Evolutionary conservation across 306 rosid genomes (phyloP).

Genomic region (Fragaria iinumae): DNA sequence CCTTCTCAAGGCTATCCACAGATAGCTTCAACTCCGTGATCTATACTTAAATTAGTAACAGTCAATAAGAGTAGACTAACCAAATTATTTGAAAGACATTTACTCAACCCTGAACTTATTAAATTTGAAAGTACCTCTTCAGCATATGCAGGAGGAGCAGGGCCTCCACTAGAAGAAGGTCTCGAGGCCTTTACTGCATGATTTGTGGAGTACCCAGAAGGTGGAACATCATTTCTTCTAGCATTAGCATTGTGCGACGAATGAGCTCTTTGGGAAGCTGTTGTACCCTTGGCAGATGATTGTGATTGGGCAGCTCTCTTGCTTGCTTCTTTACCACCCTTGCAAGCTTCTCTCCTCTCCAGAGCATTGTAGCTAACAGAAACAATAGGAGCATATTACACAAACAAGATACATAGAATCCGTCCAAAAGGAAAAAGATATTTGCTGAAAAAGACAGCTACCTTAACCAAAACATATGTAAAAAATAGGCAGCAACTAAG

Average conservation of each 20-base stretch:
- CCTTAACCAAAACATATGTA: background rate
- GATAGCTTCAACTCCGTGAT: conserved; percentile 84
- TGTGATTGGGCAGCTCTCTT: conserved; percentile 68
- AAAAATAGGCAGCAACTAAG: background rate
- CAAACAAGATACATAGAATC: background rate
- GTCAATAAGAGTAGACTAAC: background rate
- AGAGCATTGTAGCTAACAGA: conserved; percentile 66
- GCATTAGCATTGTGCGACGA: conserved; percentile 56
- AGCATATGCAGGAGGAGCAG: conserved; percentile 47
- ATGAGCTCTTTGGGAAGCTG: conserved; percentile 53
- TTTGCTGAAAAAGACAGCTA: background rate
- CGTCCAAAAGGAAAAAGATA: background rate
- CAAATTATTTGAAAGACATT: background rate
- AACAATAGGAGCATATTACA: conserved; percentile 1
- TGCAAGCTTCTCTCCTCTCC: conserved; percentile 81
- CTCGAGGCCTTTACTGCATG: conserved; percentile 45
- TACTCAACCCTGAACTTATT: background rate
- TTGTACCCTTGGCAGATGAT: conserved; percentile 51
- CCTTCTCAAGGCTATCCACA: conserved; percentile 95
- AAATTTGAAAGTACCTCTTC: conserved; percentile 52
- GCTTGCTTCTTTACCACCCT: conserved; percentile 76
- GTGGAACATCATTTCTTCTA: conserved; percentile 60
- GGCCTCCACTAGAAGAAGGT: conserved; percentile 50
- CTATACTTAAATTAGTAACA: conserved; percentile 39
- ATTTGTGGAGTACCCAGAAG: conserved; percentile 42